phyloP scores from a whole-genome alignment of 345 rosid species.

The Bretschneidera sinensis region DNA sequence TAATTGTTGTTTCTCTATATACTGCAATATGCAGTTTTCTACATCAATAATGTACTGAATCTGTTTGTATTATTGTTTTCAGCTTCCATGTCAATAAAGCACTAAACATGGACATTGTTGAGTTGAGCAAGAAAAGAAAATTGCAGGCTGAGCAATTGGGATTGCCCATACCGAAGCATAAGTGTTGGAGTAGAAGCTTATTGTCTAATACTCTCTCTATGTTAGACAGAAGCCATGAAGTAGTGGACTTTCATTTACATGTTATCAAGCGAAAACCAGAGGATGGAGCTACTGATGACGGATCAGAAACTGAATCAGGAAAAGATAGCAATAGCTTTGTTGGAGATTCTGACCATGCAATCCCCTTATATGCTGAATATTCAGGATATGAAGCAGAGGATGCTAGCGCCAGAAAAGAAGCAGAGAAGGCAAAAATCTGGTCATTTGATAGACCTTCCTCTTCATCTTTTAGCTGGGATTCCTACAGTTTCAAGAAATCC shows the following conservation, averaged over 20 bases:
- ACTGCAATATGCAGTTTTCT: no score
- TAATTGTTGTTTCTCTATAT: no score
- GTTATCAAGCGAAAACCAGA: slow-evolving; percentile 15
- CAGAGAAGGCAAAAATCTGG: slow-evolving; percentile 14
- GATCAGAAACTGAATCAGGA: slow-evolving; percentile 32
- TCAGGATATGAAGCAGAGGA: not conserved
- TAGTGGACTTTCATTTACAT: slow-evolving; percentile 6
- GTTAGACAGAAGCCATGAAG: slow-evolving; percentile 15
- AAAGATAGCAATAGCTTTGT: slow-evolving; percentile 43
- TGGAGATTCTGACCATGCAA: slow-evolving; percentile 27
- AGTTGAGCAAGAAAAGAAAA: slow-evolving; percentile 53
- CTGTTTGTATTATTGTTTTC: not conserved
- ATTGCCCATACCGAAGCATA: slow-evolving; percentile 51
- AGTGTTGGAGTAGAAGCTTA: slow-evolving; percentile 32
- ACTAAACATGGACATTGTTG: slow-evolving; percentile 4
- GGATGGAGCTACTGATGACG: slow-evolving; percentile 10
- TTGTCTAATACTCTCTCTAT: slow-evolving; percentile 11
- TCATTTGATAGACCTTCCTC: slow-evolving; percentile 18
- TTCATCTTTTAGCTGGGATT: slow-evolving; percentile 14
- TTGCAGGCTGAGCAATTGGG: slow-evolving; percentile 37
- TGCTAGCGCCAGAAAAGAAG: slow-evolving; percentile 12
- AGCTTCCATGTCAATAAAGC: slow-evolving; percentile 1
- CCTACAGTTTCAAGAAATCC: slow-evolving; percentile 1
- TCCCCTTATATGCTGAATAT: slow-evolving; percentile 14
- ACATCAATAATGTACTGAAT: no score